These are phyloP conservation scores for Auricularia sp. DNA, from an alignment of 768 basidiomycete species.

Conservation along the genomic window DNA sequence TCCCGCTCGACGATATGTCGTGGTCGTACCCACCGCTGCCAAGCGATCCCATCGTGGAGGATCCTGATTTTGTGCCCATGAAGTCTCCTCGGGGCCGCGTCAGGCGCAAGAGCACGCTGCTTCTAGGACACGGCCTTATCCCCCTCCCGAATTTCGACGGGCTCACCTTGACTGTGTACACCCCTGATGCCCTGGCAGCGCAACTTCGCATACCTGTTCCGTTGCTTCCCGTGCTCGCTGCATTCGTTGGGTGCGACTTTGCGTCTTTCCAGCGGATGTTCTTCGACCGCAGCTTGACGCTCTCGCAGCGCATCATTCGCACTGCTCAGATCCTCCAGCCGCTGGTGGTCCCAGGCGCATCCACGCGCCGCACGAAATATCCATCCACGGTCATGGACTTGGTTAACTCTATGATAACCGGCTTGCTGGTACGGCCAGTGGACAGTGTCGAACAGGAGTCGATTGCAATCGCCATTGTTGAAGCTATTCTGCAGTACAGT, in stretches of 20 bases:
- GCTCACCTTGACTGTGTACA: constrained; percentile 49
- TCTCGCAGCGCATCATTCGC: constrained; percentile 54
- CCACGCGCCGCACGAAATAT: neutral
- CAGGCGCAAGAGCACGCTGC: neutral
- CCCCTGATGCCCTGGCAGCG: constrained; percentile 47
- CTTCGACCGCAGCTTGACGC: constrained; percentile 50
- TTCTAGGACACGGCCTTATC: constrained; percentile 3
- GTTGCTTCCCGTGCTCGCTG: constrained; percentile 66
- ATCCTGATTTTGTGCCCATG: neutral
- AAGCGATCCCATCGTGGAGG: neutral
- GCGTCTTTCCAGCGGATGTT: constrained; percentile 50
- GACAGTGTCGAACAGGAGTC: constrained; percentile 39
- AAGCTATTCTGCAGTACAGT: constrained; percentile 68
- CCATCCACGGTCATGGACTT: constrained; percentile 9
- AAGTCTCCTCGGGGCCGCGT: neutral
- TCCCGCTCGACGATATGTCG: constrained; percentile 65
- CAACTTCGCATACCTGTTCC: constrained; percentile 59
- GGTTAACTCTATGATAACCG: constrained; percentile 2
- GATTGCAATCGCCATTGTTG: constrained; percentile 59
- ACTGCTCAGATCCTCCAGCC: constrained; percentile 49
- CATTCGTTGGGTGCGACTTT: constrained; percentile 75
- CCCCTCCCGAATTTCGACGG: constrained; percentile 21
- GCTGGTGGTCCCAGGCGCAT: constrained; percentile 28
- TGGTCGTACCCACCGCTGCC: constrained; percentile 35
- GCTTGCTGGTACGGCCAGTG: constrained; percentile 2